Evolutionary conservation across 129 eudicot species (phyloP), one percentile per base, ranked within the genome.

Genomic region (Gnaphalium uliginosum): DNA sequence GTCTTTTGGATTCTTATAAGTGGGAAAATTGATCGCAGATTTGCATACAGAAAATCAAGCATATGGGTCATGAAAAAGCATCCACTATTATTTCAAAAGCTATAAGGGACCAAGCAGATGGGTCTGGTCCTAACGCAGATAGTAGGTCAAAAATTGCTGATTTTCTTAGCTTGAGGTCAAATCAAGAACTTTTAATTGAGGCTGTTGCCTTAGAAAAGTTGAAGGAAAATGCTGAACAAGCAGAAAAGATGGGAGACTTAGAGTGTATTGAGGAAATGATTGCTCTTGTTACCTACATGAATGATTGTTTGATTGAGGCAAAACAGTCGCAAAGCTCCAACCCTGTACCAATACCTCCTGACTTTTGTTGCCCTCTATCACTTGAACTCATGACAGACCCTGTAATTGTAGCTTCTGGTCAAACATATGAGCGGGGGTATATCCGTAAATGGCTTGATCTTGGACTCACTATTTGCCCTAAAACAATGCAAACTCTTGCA

Each of bases 381-480:
- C 97, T 94, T 63, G 96, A 94, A 69, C 87, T 94, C 78, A 94
- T 94, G 99, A 87, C 93, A 5, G 99, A 94, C 79, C 99, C 99
- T 72, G 99, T 94, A 4, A 94, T 94, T 84, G 99, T 94, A 51
- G 87, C 96, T 50, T 94, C 97, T 66, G 99, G 99, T 32, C 99
- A 94, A 77, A 94, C 99, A 3, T 94, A 90, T 51, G 99, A 94
- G 81, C 87, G 99, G 48, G 93, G 86, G 41, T 87, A 85, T 81
- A 94, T 94, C 46, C 83, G 90, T 60, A 81, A 86, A 66, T 94
- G 99, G 99, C 83, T 94, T 78, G 99, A 94, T 81, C 93, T 94
- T 61, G 99, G 99, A 23, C 96, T 94, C 50, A 87, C 85, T 58
- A 97, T 94, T 62, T 94, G 99, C 89, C 99, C 99, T 4, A 94